Conservation (phyloP, 805 yeast species). For the Ogataea sp. region DNA sequence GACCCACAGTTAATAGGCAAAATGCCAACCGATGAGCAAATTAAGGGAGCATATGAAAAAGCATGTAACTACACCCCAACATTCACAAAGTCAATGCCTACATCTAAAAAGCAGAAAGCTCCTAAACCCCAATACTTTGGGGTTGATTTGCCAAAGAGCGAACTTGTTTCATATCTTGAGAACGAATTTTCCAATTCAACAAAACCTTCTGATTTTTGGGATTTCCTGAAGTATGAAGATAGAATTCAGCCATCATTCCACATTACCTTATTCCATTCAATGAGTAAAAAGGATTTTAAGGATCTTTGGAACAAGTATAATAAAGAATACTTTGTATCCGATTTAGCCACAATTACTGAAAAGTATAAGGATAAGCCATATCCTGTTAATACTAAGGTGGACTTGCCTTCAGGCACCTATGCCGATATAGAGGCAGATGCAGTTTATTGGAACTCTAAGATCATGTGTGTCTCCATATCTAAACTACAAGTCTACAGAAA, state of each 20-base stretch:
- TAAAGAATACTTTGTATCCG: conserved; percentile 6
- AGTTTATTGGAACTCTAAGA: conserved; percentile 42
- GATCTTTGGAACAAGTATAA: conserved; percentile 13
- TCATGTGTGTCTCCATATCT: conserved; percentile 48
- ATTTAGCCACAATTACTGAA: conserved; percentile 3
- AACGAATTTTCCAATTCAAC: conserved; percentile 7
- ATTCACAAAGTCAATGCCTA: conserved; percentile 27
- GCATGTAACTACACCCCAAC: conserved; percentile 53
- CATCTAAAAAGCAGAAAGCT: conserved; percentile 4
- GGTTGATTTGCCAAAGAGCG: conserved; percentile 22
- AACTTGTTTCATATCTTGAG: conserved; percentile 9
- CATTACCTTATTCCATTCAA: conserved; percentile 53
- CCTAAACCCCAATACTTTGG: conserved; percentile 38
- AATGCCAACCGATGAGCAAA: conserved; percentile 32
- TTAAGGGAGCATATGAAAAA: conserved; percentile 37
- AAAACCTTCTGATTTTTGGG: conserved; percentile 14
- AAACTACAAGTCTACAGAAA: conserved; percentile 11
- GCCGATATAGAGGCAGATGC: no score
- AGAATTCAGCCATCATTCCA: conserved; percentile 53
- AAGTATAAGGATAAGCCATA: no score
- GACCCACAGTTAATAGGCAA: conserved; percentile 37
- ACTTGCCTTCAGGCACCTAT: conserved; percentile 14
- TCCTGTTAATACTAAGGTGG: no score
- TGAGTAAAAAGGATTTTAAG: conserved; percentile 9
- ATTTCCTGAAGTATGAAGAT: conserved; percentile 17